Evolutionary conservation across 805 yeast genomes (phyloP), one percentile per base, ranked within the genome.

Genomic region (Candida ascalaphidarum): DNA sequence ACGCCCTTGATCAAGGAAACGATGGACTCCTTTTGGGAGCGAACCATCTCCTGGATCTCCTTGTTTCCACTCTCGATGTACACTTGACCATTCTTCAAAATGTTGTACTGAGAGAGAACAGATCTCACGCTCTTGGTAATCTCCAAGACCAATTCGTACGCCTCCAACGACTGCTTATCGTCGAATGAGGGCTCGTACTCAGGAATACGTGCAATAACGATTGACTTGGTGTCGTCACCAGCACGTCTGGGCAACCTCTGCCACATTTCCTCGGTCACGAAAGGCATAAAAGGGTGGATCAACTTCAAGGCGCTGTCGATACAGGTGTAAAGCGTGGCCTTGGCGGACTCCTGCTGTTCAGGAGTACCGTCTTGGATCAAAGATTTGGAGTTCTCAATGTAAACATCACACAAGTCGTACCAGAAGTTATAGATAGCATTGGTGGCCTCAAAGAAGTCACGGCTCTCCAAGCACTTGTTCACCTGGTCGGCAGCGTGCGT

Each of bases 281-380:
- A 92, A 22, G 98, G 98, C 98, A 92, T 92, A 68, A 85, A 92
- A 55, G 98, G 98, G 54, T 89, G 97, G 44, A 89, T 92, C 64
- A 92, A 54, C 54, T 71, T 79, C 64, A 89, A 71, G 8, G 96
- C 96, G 41, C 81, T 82, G 49, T 92, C 97, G 43, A 89, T 69
- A 63, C 94, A 74, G 20, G 92, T 83, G 74, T 86, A 92, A 42
- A 92, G 69, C 14, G 97, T 92, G 55, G 89, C 94, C 64, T 80
- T 82, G 11, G 97, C 98, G 30, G 95, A 82, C 56, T 74, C 72
- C 65, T 77, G 71, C 66, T 92, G 95, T 37, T 60, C 80, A 16
- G 73, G 74, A 22, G 94, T 70, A 47, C 98, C 98, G 59, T 89
- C 97, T 48, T 81, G 71, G 49, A 92, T 86, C 58, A 89, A 72